Conservation (phyloP, 2,329 filamentous ascomycete species). For the Pyricularia sp. region DNA sequence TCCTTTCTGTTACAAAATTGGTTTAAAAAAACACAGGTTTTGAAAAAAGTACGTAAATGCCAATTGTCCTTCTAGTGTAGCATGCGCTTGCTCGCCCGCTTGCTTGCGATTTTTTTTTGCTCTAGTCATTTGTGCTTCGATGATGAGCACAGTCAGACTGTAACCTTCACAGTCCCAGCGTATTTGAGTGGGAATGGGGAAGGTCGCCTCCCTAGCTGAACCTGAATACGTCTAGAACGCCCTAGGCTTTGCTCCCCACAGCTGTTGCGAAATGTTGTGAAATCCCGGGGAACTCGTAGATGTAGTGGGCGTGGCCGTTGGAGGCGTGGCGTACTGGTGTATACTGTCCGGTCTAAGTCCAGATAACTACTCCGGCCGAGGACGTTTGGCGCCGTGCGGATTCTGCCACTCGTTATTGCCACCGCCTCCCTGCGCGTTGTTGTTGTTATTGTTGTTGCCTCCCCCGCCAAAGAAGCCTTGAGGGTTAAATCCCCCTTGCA, state of each 20-base stretch:
- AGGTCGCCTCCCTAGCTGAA: not conserved
- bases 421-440: slow-evolving; percentile 32
- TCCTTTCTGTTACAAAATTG: not conserved
- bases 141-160: not conserved
- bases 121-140: not conserved
- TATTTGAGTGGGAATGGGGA: not conserved
- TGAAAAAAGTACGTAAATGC: not conserved
- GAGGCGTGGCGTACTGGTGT: not conserved
- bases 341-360: not conserved
- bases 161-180: not conserved
- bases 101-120: not conserved
- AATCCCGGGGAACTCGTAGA: not conserved
- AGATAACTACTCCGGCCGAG: slow-evolving; percentile 55
- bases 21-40: not conserved
- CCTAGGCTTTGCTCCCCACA: not conserved
- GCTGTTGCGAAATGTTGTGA: not conserved
- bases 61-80: not conserved
- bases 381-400: slow-evolving; percentile 71
- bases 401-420: slow-evolving; percentile 59
- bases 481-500: slow-evolving; percentile 63
- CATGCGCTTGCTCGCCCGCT: not conserved
- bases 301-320: not conserved
- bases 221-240: not conserved
- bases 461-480: slow-evolving; percentile 56
- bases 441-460: slow-evolving; percentile 24